Evolutionary conservation across 805 yeast genomes (phyloP), one percentile per base, ranked within the genome.

Genomic region (Candida khao-thaluensis): DNA sequence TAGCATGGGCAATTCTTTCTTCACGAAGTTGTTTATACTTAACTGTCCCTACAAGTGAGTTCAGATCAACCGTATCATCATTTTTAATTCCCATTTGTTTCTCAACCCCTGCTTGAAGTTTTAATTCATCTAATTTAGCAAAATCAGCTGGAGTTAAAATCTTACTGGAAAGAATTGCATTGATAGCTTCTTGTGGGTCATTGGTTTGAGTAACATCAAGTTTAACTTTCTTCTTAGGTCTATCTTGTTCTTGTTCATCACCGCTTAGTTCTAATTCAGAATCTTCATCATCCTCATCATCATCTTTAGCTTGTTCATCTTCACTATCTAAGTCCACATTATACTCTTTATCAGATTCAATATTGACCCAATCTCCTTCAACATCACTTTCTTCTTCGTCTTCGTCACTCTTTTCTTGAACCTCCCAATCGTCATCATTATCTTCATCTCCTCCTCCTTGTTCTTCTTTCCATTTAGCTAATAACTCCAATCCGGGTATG

Each of bases 131-230:
- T 53, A 93, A 73, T 64, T 91, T 91, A 46, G 96, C 96, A 59
- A 90, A 93, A 69, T 93, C 99, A 1, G 98, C 97, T 16, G 99
- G 99, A 0, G 99, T 93, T 51, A 93, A 74, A 44, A 93, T 84
- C 51, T 85, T 79, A 35, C 79, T 75, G n/a, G 85, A 74, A 26
- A 82, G 84, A 48, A 87, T 49, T 41, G 79, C 79, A 40, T 71
- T 66, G 68, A 47, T 34, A 7, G 43, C 47, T 14, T 38, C 37
- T 15, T 29, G 48, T 16, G 43, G 42, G 8, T 27, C 39, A 37
- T 27, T 41, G 57, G 38, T 64, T 18, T 39, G 30, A 17, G 38
- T 43, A 4, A 15, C 45, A 11, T 40, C 47, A 3, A 26, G 17
- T 40, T 38, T 49, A 58, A 40, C 66, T 54, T 35, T 56, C 60